phyloP scores from a whole-genome alignment of 2,329 filamentous ascomycete species.

The Kalaharituber pfeilii region DNA sequence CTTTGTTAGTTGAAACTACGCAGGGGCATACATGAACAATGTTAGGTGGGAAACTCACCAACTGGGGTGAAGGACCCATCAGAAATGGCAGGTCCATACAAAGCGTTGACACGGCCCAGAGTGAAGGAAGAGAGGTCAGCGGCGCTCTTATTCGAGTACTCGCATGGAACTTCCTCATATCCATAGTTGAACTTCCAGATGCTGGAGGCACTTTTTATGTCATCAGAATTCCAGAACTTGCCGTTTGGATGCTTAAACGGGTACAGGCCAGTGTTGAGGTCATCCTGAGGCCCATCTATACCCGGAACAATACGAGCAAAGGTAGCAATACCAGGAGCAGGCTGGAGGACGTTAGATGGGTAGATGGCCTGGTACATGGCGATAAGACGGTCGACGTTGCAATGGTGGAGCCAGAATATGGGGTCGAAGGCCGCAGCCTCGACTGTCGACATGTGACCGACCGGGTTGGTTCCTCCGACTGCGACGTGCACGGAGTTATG shows the following conservation, averaged over 20 bases:
- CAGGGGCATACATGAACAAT: too few relatives aligned
- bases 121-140: background rate
- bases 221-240: conserved; percentile 8
- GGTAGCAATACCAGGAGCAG: conserved; percentile 11
- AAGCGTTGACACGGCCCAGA: background rate
- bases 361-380: conserved; percentile 63
- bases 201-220: conserved; percentile 9
- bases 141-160: conserved; percentile 1
- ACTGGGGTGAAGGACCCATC: too few relatives aligned
- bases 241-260: conserved; percentile 13
- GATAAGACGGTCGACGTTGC: conserved; percentile 56
- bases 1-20: too few relatives aligned
- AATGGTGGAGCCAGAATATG: conserved; percentile 60
- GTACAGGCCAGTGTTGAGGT: conserved; percentile 8
- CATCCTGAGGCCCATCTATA: conserved; percentile 8
- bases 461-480: conserved; percentile 32
- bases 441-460: conserved; percentile 44
- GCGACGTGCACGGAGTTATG: conserved; percentile 36
- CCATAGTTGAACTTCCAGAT: conserved; percentile 13
- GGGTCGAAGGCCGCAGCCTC: conserved; percentile 64
- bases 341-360: conserved; percentile 28
- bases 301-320: conserved; percentile 9
- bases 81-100: background rate
- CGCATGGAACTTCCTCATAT: conserved; percentile 15
- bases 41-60: too few relatives aligned